Conservation (phyloP, 2,329 filamentous ascomycete genomes). For the Macrophomina pseudophaseolina region DNA sequence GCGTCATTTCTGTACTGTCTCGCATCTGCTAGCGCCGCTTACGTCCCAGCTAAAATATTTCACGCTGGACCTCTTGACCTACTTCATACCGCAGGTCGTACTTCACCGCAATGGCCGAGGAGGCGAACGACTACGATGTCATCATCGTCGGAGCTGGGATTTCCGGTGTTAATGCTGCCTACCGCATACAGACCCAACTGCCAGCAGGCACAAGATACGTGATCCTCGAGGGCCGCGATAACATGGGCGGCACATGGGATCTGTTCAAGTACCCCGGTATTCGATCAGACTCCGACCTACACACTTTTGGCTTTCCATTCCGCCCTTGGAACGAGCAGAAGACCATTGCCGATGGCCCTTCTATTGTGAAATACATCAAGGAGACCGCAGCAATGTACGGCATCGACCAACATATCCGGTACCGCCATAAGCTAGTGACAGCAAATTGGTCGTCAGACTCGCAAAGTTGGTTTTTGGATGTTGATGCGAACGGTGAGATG, state of each 20-base stretch:
- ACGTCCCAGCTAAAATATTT: not conserved
- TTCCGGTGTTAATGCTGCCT: slow-evolving; percentile 75
- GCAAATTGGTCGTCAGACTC: slow-evolving; percentile 54
- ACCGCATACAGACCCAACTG: slow-evolving; percentile 67
- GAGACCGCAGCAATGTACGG: slow-evolving; percentile 50
- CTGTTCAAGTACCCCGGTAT: slow-evolving; percentile 78
- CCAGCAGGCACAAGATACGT: slow-evolving; percentile 62
- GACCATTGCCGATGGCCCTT: slow-evolving; percentile 52
- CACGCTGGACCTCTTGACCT: not conserved
- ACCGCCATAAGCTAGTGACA: slow-evolving; percentile 46
- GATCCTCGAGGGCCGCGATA: slow-evolving; percentile 70
- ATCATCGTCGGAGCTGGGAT: slow-evolving; percentile 76
- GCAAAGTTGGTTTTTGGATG: slow-evolving; percentile 54
- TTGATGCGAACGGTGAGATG: slow-evolving; percentile 43
- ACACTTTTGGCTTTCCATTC: slow-evolving; percentile 68
- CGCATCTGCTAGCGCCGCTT: not conserved
- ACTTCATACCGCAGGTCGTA: not conserved
- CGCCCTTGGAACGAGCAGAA: slow-evolving; percentile 65
- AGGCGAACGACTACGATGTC: slow-evolving; percentile 43
- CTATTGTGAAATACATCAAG: slow-evolving; percentile 51
- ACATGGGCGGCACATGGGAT: slow-evolving; percentile 79
- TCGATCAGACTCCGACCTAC: slow-evolving; percentile 55
- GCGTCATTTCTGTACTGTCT: not conserved
- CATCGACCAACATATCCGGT: slow-evolving; percentile 54
- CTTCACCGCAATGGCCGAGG: slow-evolving; percentile 5